Evolutionary conservation across 768 basidiomycete species (phyloP), one percentile per base, ranked within the genome.

Genomic region (Mycena indigotica): DNA sequence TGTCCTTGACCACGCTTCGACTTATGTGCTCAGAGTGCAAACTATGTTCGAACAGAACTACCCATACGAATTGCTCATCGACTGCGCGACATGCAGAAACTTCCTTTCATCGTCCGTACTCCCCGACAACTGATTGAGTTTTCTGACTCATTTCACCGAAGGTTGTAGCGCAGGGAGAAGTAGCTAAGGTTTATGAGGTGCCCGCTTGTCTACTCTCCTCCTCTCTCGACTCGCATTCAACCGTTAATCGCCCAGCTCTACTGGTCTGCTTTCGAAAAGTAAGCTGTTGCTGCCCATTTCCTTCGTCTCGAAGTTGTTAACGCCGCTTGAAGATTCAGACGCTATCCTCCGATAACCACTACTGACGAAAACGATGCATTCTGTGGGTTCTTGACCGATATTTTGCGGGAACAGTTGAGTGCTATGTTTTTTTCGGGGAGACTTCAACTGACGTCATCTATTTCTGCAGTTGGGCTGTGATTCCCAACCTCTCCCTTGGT

Each of bases 1-100:
- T 28, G n/a, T n/a, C 4, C 26, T 23, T n/a, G 6, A 28, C 35
- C 28, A 13, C 28, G 39, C 30, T 40, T 55, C 23, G 51, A 16
- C 41, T 53, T 2, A 39, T 17, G 32, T 52, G 12, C 44, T 23
- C 50, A 94, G 92, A 92, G 89, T 61, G 93, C 91, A 52, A 94
- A 94, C 69, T 93, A 94, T 72, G 91, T 96, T 40, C 85, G 93
- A 51, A 90, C 89, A 4, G 93, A 96, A 67, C 74, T 96, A 5
- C 93, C 94, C 10, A 85, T 93, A 15, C 85, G 93, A 32, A 89
- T 95, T 66, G 88, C 93, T 3, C 93, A 95, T 70, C 83, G 94
- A 46, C 73, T 95, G 57, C 84, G 91, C 55, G 94, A 96, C 67
- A 77, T 96, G 65, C 94, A 96, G 73, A 77, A 85, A 1, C 76